Evolutionary conservation across 371 early-diverging fungal genomes (phyloP), one percentile per base, ranked within the genome.

Genomic region (Mortierella sp.): DNA sequence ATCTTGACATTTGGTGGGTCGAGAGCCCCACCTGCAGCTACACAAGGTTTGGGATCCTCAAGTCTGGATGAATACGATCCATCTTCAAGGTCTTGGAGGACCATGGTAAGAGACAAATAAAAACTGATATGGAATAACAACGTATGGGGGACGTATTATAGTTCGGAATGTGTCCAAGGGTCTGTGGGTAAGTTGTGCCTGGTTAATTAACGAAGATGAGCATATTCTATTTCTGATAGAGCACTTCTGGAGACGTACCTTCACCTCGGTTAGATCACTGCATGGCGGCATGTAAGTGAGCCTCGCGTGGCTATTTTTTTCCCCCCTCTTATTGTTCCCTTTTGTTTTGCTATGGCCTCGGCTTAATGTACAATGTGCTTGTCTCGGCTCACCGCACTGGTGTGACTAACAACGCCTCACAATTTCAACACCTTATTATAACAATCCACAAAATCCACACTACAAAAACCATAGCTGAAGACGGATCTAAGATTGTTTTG

Each of bases 1-100:
- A 52, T 72, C 30, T 12, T 72, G 39, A 56, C 65, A 3, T 65
- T 72, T 60, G 72, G 72, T 11, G 72, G 72, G 6, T 43, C 72
- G 32, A 60, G 49, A 47, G 66, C 56, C 9, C 55, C 60, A 15
- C 70, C 58, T 6, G 41, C 53, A 2, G 46, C 8, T 0, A 17
- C 54, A 1, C 24, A 51, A 15, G 70, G 54, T 1, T 6, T 70
- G 5, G 50, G 43, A 1, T 4, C 32, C 5, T 46, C 26, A 8
- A 50, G 47, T 15, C 9, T 72, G 34, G 50, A 49, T 28, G 66
- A 65, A 27, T 72, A 72, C 24, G 61, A 72, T 31, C 54, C 57
- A 1, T 15, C 24, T 12, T 17, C 48, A 9, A 60, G 61, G 37
- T 11, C 27, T 4, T 72, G 72, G 72, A 61, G 50, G 19, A 64